Percentiles rank a stretch among this genome's conserved stretches.
Conservation (phyloP, 73 alveolate species). For the Uronychia setigera region DNA sequence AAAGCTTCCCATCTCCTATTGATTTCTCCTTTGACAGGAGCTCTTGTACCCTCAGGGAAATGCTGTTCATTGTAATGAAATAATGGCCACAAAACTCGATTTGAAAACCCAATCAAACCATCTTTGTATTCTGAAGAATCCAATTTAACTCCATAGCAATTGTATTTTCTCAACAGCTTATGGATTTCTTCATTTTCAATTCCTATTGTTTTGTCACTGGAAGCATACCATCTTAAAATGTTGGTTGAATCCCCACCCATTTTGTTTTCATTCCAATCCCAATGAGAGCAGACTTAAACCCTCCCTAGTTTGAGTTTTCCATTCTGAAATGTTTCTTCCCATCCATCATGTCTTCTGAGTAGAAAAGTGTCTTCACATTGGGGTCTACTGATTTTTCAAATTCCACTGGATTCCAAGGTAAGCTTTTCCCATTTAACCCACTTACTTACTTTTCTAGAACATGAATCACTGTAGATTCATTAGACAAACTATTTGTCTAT, state of each 20-base stretch:
- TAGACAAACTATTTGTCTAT: background rate
- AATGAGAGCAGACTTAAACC: background rate
- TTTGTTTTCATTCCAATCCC: background rate
- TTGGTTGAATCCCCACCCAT: background rate
- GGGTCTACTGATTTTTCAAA: background rate
- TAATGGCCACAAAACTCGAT: slow-evolving; percentile 47
- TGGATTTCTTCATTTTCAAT: background rate
- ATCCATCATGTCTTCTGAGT: background rate
- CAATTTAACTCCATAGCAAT: background rate
- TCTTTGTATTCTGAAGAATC: background rate
- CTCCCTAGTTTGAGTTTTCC: background rate
- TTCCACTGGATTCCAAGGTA: background rate
- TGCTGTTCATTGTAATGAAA: slow-evolving; percentile 24
- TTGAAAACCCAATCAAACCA: slow-evolving; percentile 20
- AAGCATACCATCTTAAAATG: background rate
- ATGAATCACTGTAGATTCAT: background rate
- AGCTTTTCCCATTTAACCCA: background rate
- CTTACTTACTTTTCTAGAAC: background rate
- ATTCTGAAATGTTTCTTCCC: background rate
- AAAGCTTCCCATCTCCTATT: slow-evolving; percentile 41
- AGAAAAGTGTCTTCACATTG: background rate
- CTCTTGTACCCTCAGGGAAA: slow-evolving; percentile 28
- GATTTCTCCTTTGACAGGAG: slow-evolving; percentile 32
- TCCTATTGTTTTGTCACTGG: background rate
- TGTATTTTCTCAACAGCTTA: background rate